These are phyloP conservation scores for Lichenothelia convexa DNA, from an alignment of 495 filamentous ascomycete genomes.

Conservation along the genomic window DNA sequence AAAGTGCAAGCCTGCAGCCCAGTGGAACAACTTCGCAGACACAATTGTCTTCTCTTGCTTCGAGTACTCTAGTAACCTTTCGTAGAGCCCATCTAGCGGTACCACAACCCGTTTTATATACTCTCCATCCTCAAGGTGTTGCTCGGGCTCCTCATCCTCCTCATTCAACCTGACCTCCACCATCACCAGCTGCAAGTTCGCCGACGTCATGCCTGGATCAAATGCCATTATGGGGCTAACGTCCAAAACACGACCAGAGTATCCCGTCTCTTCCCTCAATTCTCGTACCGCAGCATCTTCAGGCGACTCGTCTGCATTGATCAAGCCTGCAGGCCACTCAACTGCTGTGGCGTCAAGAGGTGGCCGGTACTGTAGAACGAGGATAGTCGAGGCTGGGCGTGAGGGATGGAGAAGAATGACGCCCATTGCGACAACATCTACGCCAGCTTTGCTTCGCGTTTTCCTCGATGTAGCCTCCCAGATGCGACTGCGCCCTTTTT, in stretches of 20 bases:
- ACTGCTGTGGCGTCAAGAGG: constrained; percentile 62
- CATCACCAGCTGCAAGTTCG: constrained; percentile 23
- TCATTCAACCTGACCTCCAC: constrained; percentile 20
- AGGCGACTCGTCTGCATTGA: constrained; percentile 64
- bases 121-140: constrained; percentile 23
- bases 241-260: constrained; percentile 43
- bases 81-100: constrained; percentile 27
- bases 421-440: constrained; percentile 84
- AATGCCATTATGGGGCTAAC: constrained; percentile 33
- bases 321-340: constrained; percentile 71
- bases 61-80: constrained; percentile 27
- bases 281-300: constrained; percentile 73
- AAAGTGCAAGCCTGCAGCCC: constrained; percentile 14
- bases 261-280: constrained; percentile 87
- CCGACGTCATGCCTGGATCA: constrained; percentile 23
- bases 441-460: constrained; percentile 35
- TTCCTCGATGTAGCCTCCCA: constrained; percentile 38
- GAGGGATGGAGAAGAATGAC: constrained; percentile 61
- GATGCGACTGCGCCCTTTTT: constrained; percentile 22
- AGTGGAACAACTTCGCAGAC: constrained; percentile 14
- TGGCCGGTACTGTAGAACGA: constrained; percentile 75
- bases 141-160: constrained; percentile 21
- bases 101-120: constrained; percentile 22
- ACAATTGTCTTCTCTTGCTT: constrained; percentile 13
- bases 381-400: constrained; percentile 41